A percentile compares a stretch with the other conserved stretches of the same genome.
phyloP scores from a whole-genome alignment of 352 stramenopile genomes.

The Globisporangium paddicum region DNA sequence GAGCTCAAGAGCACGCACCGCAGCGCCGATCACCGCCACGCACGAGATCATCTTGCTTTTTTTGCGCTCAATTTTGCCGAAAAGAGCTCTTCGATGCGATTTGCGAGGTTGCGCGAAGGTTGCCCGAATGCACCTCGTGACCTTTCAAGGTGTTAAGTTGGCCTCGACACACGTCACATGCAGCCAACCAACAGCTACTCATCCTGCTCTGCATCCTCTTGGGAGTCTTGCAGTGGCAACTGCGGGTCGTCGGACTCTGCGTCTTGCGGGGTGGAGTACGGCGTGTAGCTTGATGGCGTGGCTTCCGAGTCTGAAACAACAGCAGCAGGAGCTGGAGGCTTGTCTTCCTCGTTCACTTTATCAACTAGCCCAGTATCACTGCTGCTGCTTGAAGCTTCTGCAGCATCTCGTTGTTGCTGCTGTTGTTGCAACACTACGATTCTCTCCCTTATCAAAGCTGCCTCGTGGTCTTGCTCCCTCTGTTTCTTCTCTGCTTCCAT shows the following conservation, averaged over 20 bases:
- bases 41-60: conserved; percentile 64
- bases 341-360: not conserved
- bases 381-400: not conserved
- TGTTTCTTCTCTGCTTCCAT: conserved; percentile 15
- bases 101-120: conserved; percentile 1
- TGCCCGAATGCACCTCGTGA: not conserved
- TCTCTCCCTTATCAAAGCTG: not conserved
- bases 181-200: not conserved
- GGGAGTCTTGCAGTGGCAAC: not conserved
- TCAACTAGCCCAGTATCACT: not conserved
- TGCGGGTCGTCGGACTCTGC: conserved; percentile 2
- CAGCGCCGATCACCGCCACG: conserved; percentile 71
- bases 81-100: not conserved
- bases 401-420: not conserved
- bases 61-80: not conserved
- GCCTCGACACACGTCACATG: not conserved
- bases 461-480: conserved; percentile 13
- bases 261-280: conserved; percentile 5
- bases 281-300: not conserved
- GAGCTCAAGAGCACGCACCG: conserved; percentile 32
- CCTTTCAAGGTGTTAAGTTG: not conserved
- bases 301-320: not conserved
- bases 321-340: not conserved
- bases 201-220: not conserved
- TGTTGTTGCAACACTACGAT: not conserved